phyloP scores from a whole-genome alignment of 352 stramenopile species.

The Pythium phragmitis region DNA sequence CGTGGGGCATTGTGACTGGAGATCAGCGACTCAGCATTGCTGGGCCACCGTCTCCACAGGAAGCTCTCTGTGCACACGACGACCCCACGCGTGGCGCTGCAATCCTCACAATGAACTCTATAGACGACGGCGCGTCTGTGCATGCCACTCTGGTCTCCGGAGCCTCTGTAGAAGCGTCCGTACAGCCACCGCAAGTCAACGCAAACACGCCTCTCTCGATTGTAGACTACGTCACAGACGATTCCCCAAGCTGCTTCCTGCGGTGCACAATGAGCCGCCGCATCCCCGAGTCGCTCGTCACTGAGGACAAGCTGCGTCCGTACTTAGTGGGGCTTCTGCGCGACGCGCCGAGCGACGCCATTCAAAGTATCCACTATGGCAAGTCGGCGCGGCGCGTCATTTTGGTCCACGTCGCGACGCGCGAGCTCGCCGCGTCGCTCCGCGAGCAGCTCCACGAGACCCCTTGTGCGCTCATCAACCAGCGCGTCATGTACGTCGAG shows the following conservation, averaged over 20 bases:
- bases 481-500: conserved; percentile 72
- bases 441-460: conserved; percentile 55
- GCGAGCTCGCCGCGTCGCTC: conserved; percentile 22
- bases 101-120: not conserved
- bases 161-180: not conserved
- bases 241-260: conserved; percentile 50
- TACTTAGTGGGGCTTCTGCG: conserved; percentile 43
- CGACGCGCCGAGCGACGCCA: conserved; percentile 5
- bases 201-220: conserved; percentile 12
- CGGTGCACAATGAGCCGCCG: conserved; percentile 75
- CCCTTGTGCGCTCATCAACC: conserved; percentile 49
- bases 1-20: conserved; percentile 8
- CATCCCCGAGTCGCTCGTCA: conserved; percentile 52
- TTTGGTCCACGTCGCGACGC: conserved; percentile 47
- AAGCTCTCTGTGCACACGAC: not conserved
- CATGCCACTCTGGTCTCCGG: not conserved
- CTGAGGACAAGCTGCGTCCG: conserved; percentile 43
- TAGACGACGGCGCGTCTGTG: not conserved
- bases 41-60: not conserved
- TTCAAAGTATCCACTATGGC: conserved; percentile 57
- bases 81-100: not conserved
- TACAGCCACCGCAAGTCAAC: conserved; percentile 1
- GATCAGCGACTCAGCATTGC: not conserved
- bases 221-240: conserved; percentile 52
- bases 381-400: conserved; percentile 52